Base-by-base conservation (phyloP, 495 filamentous ascomycete genomes). In the Ramalina intermedia region DNA sequence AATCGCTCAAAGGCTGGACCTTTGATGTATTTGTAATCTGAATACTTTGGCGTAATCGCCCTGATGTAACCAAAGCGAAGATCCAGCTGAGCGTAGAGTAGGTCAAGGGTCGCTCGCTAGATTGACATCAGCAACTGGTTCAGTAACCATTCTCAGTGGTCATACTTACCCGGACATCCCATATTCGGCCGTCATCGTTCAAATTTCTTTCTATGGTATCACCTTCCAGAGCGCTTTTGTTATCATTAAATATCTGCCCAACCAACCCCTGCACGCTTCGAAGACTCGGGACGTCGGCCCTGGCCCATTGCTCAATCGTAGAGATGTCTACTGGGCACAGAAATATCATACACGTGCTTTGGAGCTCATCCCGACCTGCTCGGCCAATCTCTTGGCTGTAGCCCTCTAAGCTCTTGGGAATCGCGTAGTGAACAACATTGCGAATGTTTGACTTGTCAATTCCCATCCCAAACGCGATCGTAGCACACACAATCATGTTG, bases 391-490 rank as follows among this genome's bases (percentile, higher is more conserved):
- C 73, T 48, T 78, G 75, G 43, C 72, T 76, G 46, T 79, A 80
- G 18, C 72, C 73, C 52, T 80, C 76, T 6, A 80, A 58, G 23
- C 70, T 71, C 37, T 65, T 68, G 0, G 75, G 67, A 6, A 78
- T 60, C 47, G 73, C 67, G 55, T 70, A 76, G 49, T 80, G 74
- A 7, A 78, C 58, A 27, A 80, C 61, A 46, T 75, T 78, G n/a
- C 75, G 62, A 39, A 80, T 78, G 44, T 76, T 62, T 0, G 73
- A 36, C 53, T 79, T 79, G 50, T 78, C 74, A 24, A 78, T 75
- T 1, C 74, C 74, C 74, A 78, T 77, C 14, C 74, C 74, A 36
- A 79, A 79, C 9, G 75, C 75, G 48, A 79, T 79, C 0, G 76
- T 79, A 14, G 74, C 75, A 12, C 51, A 36, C 55, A 67, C 65